Evolutionary conservation across 305 asterid genomes (phyloP), one percentile per base, ranked within the genome.

Genomic region (Fraxinus baroniana): DNA sequence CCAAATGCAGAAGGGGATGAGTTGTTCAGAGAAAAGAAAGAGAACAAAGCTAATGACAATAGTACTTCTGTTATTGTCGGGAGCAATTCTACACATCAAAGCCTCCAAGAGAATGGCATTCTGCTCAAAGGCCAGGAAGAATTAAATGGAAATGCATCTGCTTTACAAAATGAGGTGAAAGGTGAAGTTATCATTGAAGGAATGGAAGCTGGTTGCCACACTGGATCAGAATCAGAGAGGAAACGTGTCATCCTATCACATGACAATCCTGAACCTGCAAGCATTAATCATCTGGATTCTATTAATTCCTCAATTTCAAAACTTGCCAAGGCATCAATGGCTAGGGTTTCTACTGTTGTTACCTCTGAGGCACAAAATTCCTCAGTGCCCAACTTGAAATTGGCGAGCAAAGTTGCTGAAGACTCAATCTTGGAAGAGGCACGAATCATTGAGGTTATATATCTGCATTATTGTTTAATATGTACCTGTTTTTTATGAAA

Each of bases 361-460:
- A 75, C 91, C 55, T 20, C 78, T 64, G 92, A 88, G 82, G 90
- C 87, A 78, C 86, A 84, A 44, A 83, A 83, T 46, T 86, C 88
- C 62, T 83, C 89, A 37, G 86, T 44, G 72, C 39, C 85, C 76
- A 89, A 88, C 77, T 78, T 84, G 77, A 87, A 80, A 79, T 80
- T 85, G 83, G 86, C 76, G 22, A 88, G 60, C 32, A 86, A 86
- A 86, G 89, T 85, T 81, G 97, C 93, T 71, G 99, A 97, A 87
- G 97, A 93, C 30, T 89, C 95, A 46, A 90, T 97, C 86, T 87
- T 97, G 91, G 92, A 95, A 88, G 98, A 97, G 89, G 99, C 99
- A 49, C 90, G 85, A 44, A 89, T 89, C 52, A 93, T 97, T 78
- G 97, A 97, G 99, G 99, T 97, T 89, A 78, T 81, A 74, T 57